Evolutionary conservation across 169 alveolate species (phyloP).

Genomic region (Plasmodium knowlesi): DNA sequence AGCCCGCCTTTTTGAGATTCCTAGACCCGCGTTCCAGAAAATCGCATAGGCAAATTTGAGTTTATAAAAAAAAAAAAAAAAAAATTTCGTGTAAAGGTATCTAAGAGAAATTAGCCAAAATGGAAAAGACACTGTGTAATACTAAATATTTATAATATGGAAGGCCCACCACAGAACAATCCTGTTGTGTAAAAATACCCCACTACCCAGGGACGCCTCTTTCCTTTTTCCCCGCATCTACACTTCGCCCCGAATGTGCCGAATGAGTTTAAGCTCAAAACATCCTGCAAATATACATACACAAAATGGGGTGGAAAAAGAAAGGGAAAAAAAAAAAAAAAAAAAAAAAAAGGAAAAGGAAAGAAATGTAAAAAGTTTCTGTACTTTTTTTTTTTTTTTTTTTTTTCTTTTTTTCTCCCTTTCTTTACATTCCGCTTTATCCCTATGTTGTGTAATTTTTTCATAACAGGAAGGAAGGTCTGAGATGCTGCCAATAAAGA

Average conservation of each 20-base stretch:
- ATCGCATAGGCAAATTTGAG: neutral
- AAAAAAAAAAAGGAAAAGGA: neutral
- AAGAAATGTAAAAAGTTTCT: neutral
- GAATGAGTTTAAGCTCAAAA: constrained; percentile 77
- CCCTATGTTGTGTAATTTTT: constrained; percentile 59
- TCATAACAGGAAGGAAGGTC: constrained; percentile 77
- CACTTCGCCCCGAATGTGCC: neutral
- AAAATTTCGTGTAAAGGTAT: too few relatives aligned
- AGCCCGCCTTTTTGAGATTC: too few relatives aligned
- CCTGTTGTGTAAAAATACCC: neutral
- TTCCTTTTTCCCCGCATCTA: neutral
- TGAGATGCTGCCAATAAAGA: constrained; percentile 75
- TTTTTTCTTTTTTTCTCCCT: neutral
- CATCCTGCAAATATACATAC: constrained; percentile 78
- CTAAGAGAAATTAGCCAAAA: neutral
- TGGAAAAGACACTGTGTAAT: neutral
- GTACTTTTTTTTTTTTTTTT: constrained; percentile 3
- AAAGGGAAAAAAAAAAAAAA: neutral
- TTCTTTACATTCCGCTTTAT: neutral
- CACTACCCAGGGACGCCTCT: neutral
- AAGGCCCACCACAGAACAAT: neutral
- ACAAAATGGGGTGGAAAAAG: constrained; percentile 12
- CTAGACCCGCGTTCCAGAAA: neutral
- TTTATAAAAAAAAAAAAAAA: too few relatives aligned
- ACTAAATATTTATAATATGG: neutral